phyloP scores from a whole-genome alignment of 2,329 filamentous ascomycete species.

The Aspergillus candidus region DNA sequence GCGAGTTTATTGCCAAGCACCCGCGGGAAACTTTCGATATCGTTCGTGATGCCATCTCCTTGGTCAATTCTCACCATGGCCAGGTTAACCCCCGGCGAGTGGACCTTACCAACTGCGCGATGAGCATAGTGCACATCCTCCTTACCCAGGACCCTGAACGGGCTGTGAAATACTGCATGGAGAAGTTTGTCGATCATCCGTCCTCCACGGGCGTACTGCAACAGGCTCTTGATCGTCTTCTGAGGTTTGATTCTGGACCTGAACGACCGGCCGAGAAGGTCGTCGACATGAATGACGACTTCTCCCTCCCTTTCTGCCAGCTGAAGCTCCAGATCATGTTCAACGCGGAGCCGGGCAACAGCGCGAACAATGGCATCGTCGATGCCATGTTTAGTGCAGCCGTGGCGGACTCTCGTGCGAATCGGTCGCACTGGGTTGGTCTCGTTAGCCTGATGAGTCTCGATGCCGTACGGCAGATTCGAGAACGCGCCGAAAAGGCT shows the following conservation, averaged over 20 bases:
- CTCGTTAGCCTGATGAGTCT: constrained; percentile 34
- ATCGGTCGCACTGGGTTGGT: constrained; percentile 34
- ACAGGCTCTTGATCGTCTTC: constrained; percentile 28
- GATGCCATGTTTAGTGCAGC: constrained; percentile 38
- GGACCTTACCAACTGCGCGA: constrained; percentile 20
- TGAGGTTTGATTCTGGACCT: constrained; percentile 21
- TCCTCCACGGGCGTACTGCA: constrained; percentile 23
- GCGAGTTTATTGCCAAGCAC: constrained; percentile 34
- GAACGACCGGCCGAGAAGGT: constrained; percentile 24
- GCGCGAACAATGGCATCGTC: constrained; percentile 28
- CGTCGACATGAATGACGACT: constrained; percentile 33
- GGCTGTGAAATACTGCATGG: constrained; percentile 23
- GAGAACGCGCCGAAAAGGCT: constrained; percentile 37
- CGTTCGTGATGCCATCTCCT: constrained; percentile 26
- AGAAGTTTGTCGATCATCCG: constrained; percentile 24
- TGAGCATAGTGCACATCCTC: constrained; percentile 27
- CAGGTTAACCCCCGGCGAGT: constrained; percentile 4
- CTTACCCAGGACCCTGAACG: constrained; percentile 29
- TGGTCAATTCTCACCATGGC: constrained; percentile 10
- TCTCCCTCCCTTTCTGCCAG: constrained; percentile 40
- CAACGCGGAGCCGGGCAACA: constrained; percentile 22
- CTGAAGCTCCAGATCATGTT: constrained; percentile 39
- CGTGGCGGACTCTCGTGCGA: constrained; percentile 29
- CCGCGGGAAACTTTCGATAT: constrained; percentile 28
- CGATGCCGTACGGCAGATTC: constrained; percentile 34